These are phyloP conservation scores for Xylaria flabelliformis DNA, from an alignment of 495 filamentous ascomycete species.

Conservation along the genomic window DNA sequence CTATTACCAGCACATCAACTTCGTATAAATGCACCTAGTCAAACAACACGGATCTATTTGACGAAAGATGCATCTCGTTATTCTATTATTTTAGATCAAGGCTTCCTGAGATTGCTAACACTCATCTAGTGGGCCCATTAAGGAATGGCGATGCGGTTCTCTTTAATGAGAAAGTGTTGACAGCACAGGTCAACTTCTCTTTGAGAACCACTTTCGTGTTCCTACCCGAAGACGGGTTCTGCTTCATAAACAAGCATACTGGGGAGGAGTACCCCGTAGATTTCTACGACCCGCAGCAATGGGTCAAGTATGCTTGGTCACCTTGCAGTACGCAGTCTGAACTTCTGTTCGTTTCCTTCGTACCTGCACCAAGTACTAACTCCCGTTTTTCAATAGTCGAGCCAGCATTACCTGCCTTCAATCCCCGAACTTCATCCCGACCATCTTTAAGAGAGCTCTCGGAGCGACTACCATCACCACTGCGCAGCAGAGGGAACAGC, in stretches of 20 bases:
- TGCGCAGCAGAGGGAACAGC: constrained; percentile 41
- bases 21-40: not conserved
- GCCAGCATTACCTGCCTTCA: constrained; percentile 60
- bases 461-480: constrained; percentile 41
- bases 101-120: not conserved
- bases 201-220: constrained; percentile 86
- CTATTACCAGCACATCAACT: not conserved
- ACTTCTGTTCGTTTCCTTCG: not conserved
- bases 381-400: constrained; percentile 47
- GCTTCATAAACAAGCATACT: constrained; percentile 84
- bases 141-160: constrained; percentile 91
- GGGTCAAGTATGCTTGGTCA: constrained; percentile 79
- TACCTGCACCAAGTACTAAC: constrained; percentile 5
- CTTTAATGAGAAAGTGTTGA: constrained; percentile 87
- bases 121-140: constrained; percentile 78
- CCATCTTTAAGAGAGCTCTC: constrained; percentile 49
- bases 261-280: constrained; percentile 82
- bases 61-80: not conserved
- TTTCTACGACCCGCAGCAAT: constrained; percentile 81
- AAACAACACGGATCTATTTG: not conserved
- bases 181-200: constrained; percentile 93
- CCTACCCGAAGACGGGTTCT: constrained; percentile 85
- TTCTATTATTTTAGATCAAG: not conserved
- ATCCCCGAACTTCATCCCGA: constrained; percentile 41
- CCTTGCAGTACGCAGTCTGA: constrained; percentile 58